Conservation (phyloP, 2,329 filamentous ascomycete genomes). For the Neonectria faginata region DNA sequence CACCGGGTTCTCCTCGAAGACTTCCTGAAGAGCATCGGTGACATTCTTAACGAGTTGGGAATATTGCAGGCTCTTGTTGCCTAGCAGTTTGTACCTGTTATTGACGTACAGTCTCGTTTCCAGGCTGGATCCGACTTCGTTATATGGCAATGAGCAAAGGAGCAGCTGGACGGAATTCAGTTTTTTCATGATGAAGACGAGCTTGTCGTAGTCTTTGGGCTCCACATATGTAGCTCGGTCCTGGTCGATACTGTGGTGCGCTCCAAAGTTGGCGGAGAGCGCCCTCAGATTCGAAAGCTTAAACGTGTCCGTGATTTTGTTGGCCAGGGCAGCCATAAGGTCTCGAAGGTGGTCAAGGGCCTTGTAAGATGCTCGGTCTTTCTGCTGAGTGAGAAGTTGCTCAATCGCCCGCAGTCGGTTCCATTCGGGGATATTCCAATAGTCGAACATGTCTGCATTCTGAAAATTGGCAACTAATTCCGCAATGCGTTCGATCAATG, state of each 20-base stretch:
- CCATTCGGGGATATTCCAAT: constrained; percentile 51
- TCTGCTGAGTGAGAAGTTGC: constrained; percentile 38
- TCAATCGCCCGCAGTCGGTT: constrained; percentile 43
- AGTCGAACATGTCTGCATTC: constrained; percentile 50
- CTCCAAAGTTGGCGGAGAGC: background rate
- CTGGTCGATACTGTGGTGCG: constrained; percentile 43
- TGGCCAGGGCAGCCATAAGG: constrained; percentile 41
- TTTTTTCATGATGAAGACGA: constrained; percentile 20
- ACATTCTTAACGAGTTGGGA: constrained; percentile 11
- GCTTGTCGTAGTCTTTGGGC: constrained; percentile 41
- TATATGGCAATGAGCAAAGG: constrained; percentile 54
- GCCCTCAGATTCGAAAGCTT: constrained; percentile 3
- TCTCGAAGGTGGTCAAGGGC: constrained; percentile 35
- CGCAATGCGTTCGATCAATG: constrained; percentile 61
- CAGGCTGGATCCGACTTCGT: constrained; percentile 37
- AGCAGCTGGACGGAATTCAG: constrained; percentile 38
- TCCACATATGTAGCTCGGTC: constrained; percentile 55
- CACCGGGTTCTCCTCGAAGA: constrained; percentile 21
- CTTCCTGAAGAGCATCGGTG: constrained; percentile 23
- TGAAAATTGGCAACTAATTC: constrained; percentile 46
- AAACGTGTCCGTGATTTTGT: constrained; percentile 36
- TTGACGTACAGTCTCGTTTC: constrained; percentile 28
- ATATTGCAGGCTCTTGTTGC: constrained; percentile 8
- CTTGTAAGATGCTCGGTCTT: background rate
- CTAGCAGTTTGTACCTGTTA: constrained; percentile 8